Evolutionary conservation across 2,329 filamentous ascomycete species (phyloP).

Genomic region (Lecanoromycetidae sp.): DNA sequence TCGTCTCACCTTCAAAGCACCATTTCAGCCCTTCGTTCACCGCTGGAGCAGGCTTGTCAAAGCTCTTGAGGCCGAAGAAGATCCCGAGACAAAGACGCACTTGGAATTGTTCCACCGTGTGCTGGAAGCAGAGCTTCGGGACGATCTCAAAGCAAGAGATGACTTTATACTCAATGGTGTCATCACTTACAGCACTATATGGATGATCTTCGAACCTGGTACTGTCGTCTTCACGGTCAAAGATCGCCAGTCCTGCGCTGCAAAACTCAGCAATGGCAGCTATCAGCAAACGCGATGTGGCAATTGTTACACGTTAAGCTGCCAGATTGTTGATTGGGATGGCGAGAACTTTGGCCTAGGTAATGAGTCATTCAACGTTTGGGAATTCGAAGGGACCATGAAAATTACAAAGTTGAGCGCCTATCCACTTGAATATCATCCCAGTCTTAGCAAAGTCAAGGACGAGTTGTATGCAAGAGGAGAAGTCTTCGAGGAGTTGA

Average conservation of each 20-base stretch:
- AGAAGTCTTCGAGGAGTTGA: conserved; percentile 34
- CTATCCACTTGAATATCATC: conserved; percentile 36
- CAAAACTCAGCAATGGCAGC: conserved; percentile 23
- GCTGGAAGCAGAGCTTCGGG: conserved; percentile 40
- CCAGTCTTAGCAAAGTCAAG: conserved; percentile 28
- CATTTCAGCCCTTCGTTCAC: conserved; percentile 54
- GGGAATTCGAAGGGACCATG: conserved; percentile 30
- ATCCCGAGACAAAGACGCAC: conserved; percentile 36
- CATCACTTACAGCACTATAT: conserved; percentile 39
- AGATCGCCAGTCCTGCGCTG: conserved; percentile 29
- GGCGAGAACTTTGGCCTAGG: conserved; percentile 29
- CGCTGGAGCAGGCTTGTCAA: conserved; percentile 44
- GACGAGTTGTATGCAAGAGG: conserved; percentile 35
- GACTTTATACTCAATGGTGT: conserved; percentile 44
- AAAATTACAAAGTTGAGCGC: conserved; percentile 31
- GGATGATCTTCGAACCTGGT: conserved; percentile 29
- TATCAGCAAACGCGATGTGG: conserved; percentile 26
- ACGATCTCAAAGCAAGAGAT: conserved; percentile 38
- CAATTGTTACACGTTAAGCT: conserved; percentile 27
- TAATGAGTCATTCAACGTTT: conserved; percentile 22
- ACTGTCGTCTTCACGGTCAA: conserved; percentile 26
- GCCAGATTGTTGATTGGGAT: conserved; percentile 27
- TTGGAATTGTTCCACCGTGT: conserved; percentile 37
- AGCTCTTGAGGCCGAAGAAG: conserved; percentile 32
- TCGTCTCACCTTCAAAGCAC: conserved; percentile 48